Base-by-base conservation (phyloP, 192 early-diverging fungal species). In the Jimgerdemannia flammicorona region DNA sequence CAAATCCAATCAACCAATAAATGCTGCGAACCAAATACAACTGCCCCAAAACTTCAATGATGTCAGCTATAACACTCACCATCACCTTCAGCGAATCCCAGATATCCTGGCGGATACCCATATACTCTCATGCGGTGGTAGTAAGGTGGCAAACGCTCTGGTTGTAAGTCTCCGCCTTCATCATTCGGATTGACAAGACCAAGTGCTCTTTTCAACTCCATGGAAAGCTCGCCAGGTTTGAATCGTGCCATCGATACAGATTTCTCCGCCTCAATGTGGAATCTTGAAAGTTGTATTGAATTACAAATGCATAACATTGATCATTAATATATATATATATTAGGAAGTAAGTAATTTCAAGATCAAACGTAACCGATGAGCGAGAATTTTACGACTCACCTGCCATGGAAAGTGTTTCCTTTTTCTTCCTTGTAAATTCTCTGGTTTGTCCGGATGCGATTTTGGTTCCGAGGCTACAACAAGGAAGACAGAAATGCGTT, bases 71-170 rank as follows among this genome's bases (percentile, higher is more conserved):
- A 14, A 59, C 49, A 59, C 49, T 59, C 6, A 59, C 49, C 49
- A 59, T 59, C 49, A 6, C 49, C 49, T 59, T 59, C 49, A 14
- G 14, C 2, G 49, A 0, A 59, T 59, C 49, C 49, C 49, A 59
- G 14, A 59, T 59, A 73, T 66, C 72, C 72, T 20, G 72, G 72
- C 3, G 72, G 72, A 18, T 73, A 73, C 7, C 72, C 72, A 42
- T 73, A 39, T 14, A 67, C 66, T 1, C 65, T 39, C 72, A 73
- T 73, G 29, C 40, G 63, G 11, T 73, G 40, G n/a, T 73, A 73
- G 39, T 73, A 73, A 11, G 44, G 54, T 64, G 67, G 49, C 14
- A 59, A 59, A 10, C 49, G 49, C 49, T 14, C 14, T 59, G 49
- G 14, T 10, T 6, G 49, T 10, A 59, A 2, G 14, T 59, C 49